phyloP scores from a whole-genome alignment of 75 land plant genomes.

The Picea sitchensis region DNA sequence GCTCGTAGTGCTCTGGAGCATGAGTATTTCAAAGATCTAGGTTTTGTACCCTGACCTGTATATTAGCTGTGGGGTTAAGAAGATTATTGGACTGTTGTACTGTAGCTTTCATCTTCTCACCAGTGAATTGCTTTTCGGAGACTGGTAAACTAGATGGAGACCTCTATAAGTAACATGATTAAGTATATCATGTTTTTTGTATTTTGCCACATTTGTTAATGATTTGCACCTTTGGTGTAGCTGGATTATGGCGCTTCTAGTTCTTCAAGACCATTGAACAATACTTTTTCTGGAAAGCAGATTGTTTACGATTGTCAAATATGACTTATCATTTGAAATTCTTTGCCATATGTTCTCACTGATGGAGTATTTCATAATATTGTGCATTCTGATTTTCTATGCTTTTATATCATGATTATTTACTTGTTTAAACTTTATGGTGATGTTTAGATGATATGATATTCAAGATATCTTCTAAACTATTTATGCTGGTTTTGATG shows the following conservation, averaged over 20 bases:
- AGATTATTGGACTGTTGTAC: not conserved
- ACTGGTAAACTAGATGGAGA: not conserved
- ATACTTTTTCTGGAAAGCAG: not conserved
- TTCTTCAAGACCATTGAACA: not conserved
- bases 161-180: slow-evolving; percentile 1
- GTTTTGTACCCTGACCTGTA: slow-evolving; percentile 53
- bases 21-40: slow-evolving; percentile 84
- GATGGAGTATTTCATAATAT: not conserved
- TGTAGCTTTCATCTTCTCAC: not conserved
- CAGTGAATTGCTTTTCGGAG: not conserved
- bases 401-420: not conserved
- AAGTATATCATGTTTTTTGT: not conserved
- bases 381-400: not conserved
- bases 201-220: slow-evolving; percentile 3
- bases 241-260: not conserved
- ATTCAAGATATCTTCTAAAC: not conserved
- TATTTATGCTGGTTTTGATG: not conserved
- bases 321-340: not conserved
- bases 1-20: slow-evolving; percentile 81
- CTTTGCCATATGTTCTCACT: not conserved
- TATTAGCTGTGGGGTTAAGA: not conserved
- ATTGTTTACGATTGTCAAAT: not conserved
- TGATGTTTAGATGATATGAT: not conserved
- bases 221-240: not conserved
- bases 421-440: not conserved